Base-by-base conservation (phyloP, 306 rosid species). In the Vigna radiata region DNA sequence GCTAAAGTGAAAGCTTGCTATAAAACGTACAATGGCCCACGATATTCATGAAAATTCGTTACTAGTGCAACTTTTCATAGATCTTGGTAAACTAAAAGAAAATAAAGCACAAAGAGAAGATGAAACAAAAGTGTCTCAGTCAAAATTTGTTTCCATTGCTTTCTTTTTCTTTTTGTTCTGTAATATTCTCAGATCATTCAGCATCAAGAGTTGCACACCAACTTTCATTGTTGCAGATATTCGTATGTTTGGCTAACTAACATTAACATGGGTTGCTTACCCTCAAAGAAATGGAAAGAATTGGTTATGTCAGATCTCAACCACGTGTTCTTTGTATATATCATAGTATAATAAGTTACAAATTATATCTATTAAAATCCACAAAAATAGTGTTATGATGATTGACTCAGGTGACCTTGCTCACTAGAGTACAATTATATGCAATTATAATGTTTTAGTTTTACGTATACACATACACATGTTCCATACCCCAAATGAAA, bases 21-120 rank as follows among this genome's bases (percentile, higher is more conserved):
- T 68, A 7, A 18, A 41, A 17, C 59, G n/a, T 60, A 29, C 14
- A 17, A 17, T 67, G 81, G 68, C 58, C 74, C 67, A 53, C 67
- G 12, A 49, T 8, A 46, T 69, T 41, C 36, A 18, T 25, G 2
- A 70, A 70, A 61, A n/a, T 7, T 60, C 48, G 44, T 60, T 61
- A 61, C 37, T 2, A 9, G 3, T 76, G 46, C 62, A 54, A 54
- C 60, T 54, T 54, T 54, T 2, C 54, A 50, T 59, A 58, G 68
- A 54, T 12, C 19, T 67, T 53, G 18, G 12, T 77, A 67, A 76
- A 50, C 23, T 10, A 56, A 37, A 58, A 58, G 62, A 13, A 12
- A 49, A 59, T 70, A 79, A 79, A 79, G 83, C 41, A 56, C 4
- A n/a, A 5, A 63, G 1, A 52, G 83, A 62, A 25, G 31, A n/a